phyloP scores from a whole-genome alignment of 106 monocot species.

The Xerophyta viscosa region DNA sequence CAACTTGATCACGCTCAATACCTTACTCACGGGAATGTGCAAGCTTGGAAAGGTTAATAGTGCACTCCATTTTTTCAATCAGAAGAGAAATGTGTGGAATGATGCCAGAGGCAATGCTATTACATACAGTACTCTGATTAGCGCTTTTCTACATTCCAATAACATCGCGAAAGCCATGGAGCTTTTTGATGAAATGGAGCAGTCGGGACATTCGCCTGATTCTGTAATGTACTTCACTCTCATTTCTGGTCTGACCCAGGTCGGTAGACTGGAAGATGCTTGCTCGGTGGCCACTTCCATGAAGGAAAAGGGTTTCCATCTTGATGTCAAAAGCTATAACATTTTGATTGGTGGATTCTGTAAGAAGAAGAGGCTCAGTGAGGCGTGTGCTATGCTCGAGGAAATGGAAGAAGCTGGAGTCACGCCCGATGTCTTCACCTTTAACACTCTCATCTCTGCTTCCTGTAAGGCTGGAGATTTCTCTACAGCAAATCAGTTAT shows the following conservation, averaged over 20 bases:
- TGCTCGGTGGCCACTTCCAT: slow-evolving; percentile 35
- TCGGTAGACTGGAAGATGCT: slow-evolving; percentile 50
- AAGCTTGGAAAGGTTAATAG: slow-evolving; percentile 31
- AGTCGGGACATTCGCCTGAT: slow-evolving; percentile 44
- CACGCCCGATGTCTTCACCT: slow-evolving; percentile 58
- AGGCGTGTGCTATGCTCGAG: slow-evolving; percentile 34
- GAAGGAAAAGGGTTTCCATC: slow-evolving; percentile 41
- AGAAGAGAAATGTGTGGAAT: slow-evolving; percentile 18
- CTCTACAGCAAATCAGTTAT: slow-evolving; percentile 25
- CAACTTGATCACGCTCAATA: slow-evolving; percentile 59
- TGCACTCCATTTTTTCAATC: slow-evolving; percentile 55
- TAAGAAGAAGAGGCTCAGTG: slow-evolving; percentile 47
- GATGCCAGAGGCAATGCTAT: slow-evolving; percentile 38
- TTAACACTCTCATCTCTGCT: slow-evolving; percentile 62
- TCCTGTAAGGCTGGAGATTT: slow-evolving; percentile 48
- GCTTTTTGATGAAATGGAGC: slow-evolving; percentile 66
- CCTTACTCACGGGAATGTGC: slow-evolving; percentile 60
- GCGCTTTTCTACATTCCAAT: slow-evolving; percentile 59
- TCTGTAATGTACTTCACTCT: slow-evolving; percentile 49
- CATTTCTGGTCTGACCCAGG: slow-evolving; percentile 63
- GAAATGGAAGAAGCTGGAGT: slow-evolving; percentile 48
- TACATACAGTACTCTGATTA: slow-evolving; percentile 56
- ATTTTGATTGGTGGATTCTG: slow-evolving; percentile 68
- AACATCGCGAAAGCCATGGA: slow-evolving; percentile 60
- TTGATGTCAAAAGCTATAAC: slow-evolving; percentile 63